These are phyloP conservation scores for Solanum chacoense DNA, from an alignment of 305 asterid species.

Conservation along the genomic window DNA sequence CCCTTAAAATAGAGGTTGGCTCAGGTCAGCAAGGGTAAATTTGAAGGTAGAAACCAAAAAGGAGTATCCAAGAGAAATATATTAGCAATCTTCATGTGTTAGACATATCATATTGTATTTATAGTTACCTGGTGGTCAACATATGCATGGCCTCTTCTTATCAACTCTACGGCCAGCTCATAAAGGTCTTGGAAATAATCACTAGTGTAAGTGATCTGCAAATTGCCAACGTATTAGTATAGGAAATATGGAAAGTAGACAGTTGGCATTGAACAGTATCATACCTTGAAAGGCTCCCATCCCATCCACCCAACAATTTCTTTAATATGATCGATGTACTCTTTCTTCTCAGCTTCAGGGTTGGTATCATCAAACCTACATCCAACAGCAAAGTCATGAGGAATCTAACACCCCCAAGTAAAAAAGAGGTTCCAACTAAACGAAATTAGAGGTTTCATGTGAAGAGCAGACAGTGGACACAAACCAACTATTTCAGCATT, in stretches of 20 bases:
- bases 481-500: not conserved
- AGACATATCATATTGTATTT: not conserved
- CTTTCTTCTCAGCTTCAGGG: conserved; percentile 97
- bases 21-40: not conserved
- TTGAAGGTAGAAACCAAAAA: not conserved
- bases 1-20: not conserved
- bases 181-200: conserved; percentile 88
- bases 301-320: conserved; percentile 98
- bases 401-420: not conserved
- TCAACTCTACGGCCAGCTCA: conserved; percentile 81
- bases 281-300: conserved; percentile 93
- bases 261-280: not conserved
- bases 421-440: not conserved
- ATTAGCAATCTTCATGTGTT: not conserved
- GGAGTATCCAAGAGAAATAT: not conserved
- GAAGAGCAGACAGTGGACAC: not conserved
- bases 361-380: conserved; percentile 81
- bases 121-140: conserved; percentile 86
- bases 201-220: conserved; percentile 86
- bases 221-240: conserved; percentile 6
- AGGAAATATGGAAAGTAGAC: not conserved
- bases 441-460: not conserved
- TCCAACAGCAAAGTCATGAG: not conserved
- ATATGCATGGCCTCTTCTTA: conserved; percentile 74
- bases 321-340: conserved; percentile 79